Conservation (phyloP, 2,329 filamentous ascomycete species). For the Plectosphaerella plurivora region DNA sequence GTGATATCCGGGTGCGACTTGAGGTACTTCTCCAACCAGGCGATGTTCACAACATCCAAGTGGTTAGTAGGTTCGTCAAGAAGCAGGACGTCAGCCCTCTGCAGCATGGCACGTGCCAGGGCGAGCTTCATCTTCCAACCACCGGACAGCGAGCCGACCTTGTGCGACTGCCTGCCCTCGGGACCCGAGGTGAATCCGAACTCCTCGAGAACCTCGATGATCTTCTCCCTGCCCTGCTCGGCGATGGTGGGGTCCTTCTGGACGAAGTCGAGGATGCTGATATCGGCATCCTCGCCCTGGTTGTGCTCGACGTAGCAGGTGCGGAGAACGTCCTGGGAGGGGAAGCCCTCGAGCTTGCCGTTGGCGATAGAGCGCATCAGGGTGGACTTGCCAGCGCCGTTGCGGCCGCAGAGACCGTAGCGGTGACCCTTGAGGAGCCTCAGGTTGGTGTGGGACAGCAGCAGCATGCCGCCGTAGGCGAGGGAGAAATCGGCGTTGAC, state of each 20-base stretch:
- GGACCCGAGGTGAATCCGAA: constrained; percentile 92
- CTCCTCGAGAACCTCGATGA: constrained; percentile 77
- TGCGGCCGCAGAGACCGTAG: constrained; percentile 94
- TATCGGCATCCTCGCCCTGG: constrained; percentile 94
- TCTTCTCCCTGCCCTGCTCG: constrained; percentile 72
- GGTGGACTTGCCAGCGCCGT: constrained; percentile 98
- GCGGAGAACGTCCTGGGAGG: constrained; percentile 82
- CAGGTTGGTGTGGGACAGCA: constrained; percentile 93
- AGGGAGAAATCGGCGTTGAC: constrained; percentile 98
- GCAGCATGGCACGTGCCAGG: constrained; percentile 91
- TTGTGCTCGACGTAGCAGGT: constrained; percentile 99
- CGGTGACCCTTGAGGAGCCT: constrained; percentile 93
- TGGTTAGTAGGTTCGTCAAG: constrained; percentile 99
- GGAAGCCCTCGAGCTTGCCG: constrained; percentile 96
- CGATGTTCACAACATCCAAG: constrained; percentile 91
- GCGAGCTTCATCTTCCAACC: constrained; percentile 99
- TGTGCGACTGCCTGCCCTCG: constrained; percentile 81
- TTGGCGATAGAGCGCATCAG: constrained; percentile 95
- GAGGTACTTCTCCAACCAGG: constrained; percentile 92
- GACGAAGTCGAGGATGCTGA: constrained; percentile 92
- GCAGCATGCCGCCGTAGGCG: constrained; percentile 94
- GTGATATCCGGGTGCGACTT: constrained; percentile 96
- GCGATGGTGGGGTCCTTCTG: constrained; percentile 83
- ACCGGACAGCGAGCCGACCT: constrained; percentile 90
- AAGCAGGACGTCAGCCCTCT: constrained; percentile 91